phyloP scores from a whole-genome alignment of 1,284 basidiomycete species.

The Xanthoconium separans region DNA sequence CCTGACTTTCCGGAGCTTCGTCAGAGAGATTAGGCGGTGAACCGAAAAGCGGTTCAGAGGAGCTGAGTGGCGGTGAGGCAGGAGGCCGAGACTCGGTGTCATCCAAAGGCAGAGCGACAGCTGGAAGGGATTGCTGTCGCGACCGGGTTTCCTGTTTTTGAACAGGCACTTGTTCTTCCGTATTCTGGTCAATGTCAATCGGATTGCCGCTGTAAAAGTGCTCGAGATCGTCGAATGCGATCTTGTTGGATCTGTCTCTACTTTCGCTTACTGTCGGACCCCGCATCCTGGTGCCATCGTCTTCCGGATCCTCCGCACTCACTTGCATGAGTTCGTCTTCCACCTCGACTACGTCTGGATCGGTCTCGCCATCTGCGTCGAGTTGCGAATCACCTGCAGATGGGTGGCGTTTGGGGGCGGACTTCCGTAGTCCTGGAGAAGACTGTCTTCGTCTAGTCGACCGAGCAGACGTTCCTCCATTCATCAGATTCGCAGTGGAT shows the following conservation, averaged over 20 bases:
- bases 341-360: conserved; percentile 31
- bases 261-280: neutral
- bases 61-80: conserved; percentile 14
- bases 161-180: conserved; percentile 13
- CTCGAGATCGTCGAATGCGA: conserved; percentile 29
- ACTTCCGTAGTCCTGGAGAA: conserved; percentile 27
- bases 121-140: neutral
- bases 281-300: neutral
- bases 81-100: conserved; percentile 2
- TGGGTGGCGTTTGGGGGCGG: conserved; percentile 16
- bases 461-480: neutral
- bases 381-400: conserved; percentile 33
- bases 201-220: conserved; percentile 32
- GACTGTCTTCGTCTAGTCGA: conserved; percentile 26
- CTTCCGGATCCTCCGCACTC: conserved; percentile 24
- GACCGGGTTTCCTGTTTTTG: conserved; percentile 4
- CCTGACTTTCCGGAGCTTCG: conserved; percentile 6
- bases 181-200: conserved; percentile 30
- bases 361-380: conserved; percentile 35
- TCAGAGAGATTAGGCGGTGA: conserved; percentile 18
- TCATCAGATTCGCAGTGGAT: conserved; percentile 15
- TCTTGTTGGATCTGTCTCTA: conserved; percentile 1
- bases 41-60: conserved; percentile 33
- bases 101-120: neutral
- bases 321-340: conserved; percentile 35